phyloP scores from a whole-genome alignment of 345 rosid species.

The Hypericum androsaemum region DNA sequence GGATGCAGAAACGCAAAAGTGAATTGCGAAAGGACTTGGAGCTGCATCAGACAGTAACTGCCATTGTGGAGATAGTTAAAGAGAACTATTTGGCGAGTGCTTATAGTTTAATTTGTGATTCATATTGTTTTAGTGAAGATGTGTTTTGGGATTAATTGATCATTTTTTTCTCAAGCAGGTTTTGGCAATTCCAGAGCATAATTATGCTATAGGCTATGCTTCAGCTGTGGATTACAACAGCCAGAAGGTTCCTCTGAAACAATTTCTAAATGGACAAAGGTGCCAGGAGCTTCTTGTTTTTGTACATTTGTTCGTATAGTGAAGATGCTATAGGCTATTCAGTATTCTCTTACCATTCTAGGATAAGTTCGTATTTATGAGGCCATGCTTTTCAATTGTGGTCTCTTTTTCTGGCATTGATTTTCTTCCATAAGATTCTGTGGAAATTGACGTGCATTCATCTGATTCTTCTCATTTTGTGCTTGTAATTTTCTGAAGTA shows the following conservation, averaged over 20 bases:
- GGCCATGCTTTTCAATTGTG: too few species aligned
- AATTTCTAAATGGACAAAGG: constrained; percentile 74
- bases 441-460: too few species aligned
- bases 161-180: constrained; percentile 40
- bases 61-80: constrained; percentile 88
- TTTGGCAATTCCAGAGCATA: constrained; percentile 70
- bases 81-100: constrained; percentile 83
- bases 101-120: constrained; percentile 7
- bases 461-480: too few species aligned
- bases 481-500: too few species aligned
- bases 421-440: too few species aligned
- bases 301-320: not conserved
- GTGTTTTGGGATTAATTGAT: constrained; percentile 4
- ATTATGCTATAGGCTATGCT: constrained; percentile 72
- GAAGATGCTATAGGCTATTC: too few species aligned
- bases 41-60: constrained; percentile 62
- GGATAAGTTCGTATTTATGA: too few species aligned
- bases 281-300: constrained; percentile 13
- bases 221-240: constrained; percentile 76
- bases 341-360: too few species aligned
- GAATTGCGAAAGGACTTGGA: constrained; percentile 50
- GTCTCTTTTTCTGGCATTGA: too few species aligned
- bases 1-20: constrained; percentile 66
- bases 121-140: constrained; percentile 5
- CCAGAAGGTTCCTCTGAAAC: constrained; percentile 55